Conservation (phyloP, 139 green algal species). For the Prasinococcaceae sp. region DNA sequence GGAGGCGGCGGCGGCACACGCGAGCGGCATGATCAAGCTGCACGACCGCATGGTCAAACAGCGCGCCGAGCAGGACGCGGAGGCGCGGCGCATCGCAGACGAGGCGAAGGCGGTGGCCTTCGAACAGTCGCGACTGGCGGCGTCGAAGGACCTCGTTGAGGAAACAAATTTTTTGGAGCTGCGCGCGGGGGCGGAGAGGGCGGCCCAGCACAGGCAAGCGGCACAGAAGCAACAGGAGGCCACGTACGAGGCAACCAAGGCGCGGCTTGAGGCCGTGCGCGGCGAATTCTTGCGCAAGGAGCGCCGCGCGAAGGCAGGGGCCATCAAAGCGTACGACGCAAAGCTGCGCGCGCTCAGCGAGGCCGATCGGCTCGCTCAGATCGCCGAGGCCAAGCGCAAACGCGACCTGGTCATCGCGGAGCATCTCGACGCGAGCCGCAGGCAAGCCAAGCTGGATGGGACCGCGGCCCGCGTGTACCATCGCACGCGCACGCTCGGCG, state of each 20-base stretch:
- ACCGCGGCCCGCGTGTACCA: too few species aligned
- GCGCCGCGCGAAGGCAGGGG: neutral
- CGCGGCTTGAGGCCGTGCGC: neutral
- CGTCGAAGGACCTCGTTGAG: neutral
- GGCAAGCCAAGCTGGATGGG: too few species aligned
- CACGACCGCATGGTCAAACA: neutral
- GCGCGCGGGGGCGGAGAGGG: slow-evolving; percentile 1
- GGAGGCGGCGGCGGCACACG: slow-evolving; percentile 1
- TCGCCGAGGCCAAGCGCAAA: neutral
- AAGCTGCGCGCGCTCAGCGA: neutral
- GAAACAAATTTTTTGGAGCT: slow-evolving; percentile 2
- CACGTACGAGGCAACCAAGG: slow-evolving; percentile 2
- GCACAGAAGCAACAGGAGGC: neutral
- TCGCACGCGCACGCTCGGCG: too few species aligned
- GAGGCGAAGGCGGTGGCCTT: slow-evolving; percentile 8
- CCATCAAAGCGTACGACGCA: neutral
- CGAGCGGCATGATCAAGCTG: neutral
- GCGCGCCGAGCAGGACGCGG: neutral
- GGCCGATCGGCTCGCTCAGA: neutral
- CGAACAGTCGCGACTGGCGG: slow-evolving; percentile 6
- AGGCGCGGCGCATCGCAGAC: neutral
- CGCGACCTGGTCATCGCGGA: neutral
- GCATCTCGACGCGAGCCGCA: too few species aligned
- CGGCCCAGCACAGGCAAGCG: neutral
- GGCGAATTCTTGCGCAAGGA: neutral